Conservation (phyloP, 371 early-diverging fungal genomes). For the Basidiobolus meristosporus region DNA sequence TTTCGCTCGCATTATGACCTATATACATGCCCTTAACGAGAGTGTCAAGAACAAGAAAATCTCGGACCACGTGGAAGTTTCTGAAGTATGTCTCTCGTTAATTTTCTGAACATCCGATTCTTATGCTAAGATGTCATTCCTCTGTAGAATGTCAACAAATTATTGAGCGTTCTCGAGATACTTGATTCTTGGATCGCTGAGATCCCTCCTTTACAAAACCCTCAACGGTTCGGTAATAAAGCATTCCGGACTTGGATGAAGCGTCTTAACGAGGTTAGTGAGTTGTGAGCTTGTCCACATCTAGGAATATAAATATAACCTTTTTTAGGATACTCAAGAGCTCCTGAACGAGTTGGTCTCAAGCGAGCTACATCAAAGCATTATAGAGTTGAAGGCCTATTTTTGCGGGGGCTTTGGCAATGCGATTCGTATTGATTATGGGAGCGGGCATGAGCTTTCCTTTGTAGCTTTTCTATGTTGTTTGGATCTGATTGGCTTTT, state of each 20-base stretch:
- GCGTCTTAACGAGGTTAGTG: constrained; percentile 25
- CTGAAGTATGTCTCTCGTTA: constrained; percentile 15
- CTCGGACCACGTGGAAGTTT: constrained; percentile 26
- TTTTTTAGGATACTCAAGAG: neutral
- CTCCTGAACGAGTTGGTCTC: constrained; percentile 14
- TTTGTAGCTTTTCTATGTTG: constrained; percentile 84
- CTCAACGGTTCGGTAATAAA: constrained; percentile 61
- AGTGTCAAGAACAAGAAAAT: constrained; percentile 33
- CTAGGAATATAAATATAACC: too few relatives aligned
- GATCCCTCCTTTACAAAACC: constrained; percentile 48
- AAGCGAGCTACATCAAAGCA: constrained; percentile 14
- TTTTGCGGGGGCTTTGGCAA: constrained; percentile 83
- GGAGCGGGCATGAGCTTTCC: constrained; percentile 97
- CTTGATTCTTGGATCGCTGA: constrained; percentile 53
- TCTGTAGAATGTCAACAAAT: constrained; percentile 20
- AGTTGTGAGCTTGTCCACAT: constrained; percentile 6
- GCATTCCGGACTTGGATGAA: constrained; percentile 46
- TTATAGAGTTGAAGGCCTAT: constrained; percentile 61
- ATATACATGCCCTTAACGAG: constrained; percentile 44
- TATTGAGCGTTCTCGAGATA: constrained; percentile 35
- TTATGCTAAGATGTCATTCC: neutral
- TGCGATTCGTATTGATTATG: constrained; percentile 91
- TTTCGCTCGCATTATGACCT: constrained; percentile 44
- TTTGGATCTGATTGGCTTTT: constrained; percentile 39
- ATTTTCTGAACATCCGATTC: neutral